phyloP scores from a whole-genome alignment of 495 filamentous ascomycete genomes.

The Penicillium paxilli region DNA sequence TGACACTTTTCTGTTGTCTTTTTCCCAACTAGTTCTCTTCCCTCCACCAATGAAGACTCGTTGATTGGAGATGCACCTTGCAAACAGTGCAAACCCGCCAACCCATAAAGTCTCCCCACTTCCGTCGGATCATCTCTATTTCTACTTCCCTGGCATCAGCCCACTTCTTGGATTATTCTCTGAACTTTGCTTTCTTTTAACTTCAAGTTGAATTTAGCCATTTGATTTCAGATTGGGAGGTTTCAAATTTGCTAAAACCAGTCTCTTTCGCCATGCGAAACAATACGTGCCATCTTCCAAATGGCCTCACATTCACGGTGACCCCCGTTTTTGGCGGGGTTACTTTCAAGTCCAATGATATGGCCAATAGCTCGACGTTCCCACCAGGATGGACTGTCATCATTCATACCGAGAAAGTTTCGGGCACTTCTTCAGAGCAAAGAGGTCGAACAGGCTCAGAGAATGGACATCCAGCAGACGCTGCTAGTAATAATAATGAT shows the following conservation, averaged over 20 bases:
- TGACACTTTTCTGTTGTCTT: background rate
- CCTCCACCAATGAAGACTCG: background rate
- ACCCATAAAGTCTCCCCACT: background rate
- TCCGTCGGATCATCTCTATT: background rate
- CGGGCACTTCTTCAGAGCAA: conserved; percentile 27
- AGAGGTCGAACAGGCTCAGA: conserved; percentile 10
- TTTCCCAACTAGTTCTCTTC: background rate
- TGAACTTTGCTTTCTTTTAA: background rate
- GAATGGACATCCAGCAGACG: conserved; percentile 1
- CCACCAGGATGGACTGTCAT: conserved; percentile 88
- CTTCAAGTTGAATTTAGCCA: too few relatives aligned
- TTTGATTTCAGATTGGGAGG: too few relatives aligned
- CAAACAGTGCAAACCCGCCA: background rate
- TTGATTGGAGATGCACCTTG: background rate
- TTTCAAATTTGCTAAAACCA: too few relatives aligned
- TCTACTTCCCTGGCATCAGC: background rate
- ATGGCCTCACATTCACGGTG: conserved; percentile 80
- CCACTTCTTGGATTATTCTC: background rate
- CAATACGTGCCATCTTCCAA: conserved; percentile 64
- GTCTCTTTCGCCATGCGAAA: conserved; percentile 32
- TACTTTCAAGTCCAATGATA: conserved; percentile 81
- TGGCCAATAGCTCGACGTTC: conserved; percentile 68
- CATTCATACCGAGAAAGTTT: conserved; percentile 67
- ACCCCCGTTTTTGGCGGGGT: conserved; percentile 84
- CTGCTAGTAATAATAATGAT: conserved; percentile 21